Conservation (phyloP, 352 stramenopile species). For the Globisporangium uncinulatum region DNA sequence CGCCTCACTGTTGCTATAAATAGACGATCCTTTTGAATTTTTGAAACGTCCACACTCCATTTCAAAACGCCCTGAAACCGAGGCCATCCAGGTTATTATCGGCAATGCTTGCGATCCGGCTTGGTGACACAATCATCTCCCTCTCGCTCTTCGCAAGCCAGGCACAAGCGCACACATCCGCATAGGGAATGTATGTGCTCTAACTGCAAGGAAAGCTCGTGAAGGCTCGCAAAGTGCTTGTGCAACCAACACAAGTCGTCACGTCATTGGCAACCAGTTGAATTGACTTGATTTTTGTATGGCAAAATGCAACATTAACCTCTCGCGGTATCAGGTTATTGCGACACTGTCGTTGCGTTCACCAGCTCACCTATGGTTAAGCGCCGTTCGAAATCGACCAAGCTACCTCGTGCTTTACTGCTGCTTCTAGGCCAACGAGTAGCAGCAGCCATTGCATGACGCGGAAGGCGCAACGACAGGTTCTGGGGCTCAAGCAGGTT, state of each 20-base stretch:
- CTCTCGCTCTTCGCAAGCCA: background rate
- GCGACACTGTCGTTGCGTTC: too few species aligned
- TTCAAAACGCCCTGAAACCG: background rate
- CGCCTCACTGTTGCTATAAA: constrained; percentile 6
- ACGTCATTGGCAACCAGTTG: background rate
- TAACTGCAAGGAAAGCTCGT: background rate
- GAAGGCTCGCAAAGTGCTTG: background rate
- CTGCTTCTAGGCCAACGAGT: too few species aligned
- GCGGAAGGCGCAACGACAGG: too few species aligned
- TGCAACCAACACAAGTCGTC: background rate
- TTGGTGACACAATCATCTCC: too few species aligned
- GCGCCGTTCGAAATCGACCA: too few species aligned
- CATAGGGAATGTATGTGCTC: constrained; percentile 3
- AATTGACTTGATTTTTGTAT: background rate
- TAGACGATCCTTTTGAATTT: constrained; percentile 27
- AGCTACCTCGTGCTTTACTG: too few species aligned
- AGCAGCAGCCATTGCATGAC: too few species aligned
- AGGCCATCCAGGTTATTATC: too few species aligned
- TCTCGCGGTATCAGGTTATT: too few species aligned
- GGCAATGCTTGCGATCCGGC: too few species aligned
- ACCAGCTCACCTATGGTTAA: too few species aligned
- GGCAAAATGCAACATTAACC: background rate
- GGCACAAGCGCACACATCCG: background rate
- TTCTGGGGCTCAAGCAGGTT: too few species aligned
- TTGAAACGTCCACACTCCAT: constrained; percentile 19